These are phyloP conservation scores for Hypoxylon cercidicola DNA, from an alignment of 495 filamentous ascomycete genomes.

Conservation along the genomic window DNA sequence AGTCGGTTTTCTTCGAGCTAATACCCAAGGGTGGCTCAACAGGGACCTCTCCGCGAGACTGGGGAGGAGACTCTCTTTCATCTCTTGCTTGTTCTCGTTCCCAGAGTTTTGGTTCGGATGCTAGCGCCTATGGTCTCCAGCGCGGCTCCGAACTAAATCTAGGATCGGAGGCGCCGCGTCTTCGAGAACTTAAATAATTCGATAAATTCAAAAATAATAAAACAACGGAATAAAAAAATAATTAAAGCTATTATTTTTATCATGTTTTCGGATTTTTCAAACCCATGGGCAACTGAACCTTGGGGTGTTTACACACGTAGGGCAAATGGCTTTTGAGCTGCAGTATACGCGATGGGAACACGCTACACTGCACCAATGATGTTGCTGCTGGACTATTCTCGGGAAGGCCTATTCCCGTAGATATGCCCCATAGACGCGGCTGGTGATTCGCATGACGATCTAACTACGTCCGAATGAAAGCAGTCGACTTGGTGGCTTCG, in stretches of 20 bases:
- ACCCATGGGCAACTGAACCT: conserved; percentile 29
- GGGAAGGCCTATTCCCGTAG: no score
- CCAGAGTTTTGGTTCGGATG: conserved; percentile 31
- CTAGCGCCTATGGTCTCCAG: conserved; percentile 8
- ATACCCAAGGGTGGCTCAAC: conserved; percentile 22
- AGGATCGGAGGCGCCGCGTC: background rate
- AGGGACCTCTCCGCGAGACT: conserved; percentile 17
- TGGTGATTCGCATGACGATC: background rate
- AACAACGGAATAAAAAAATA: background rate
- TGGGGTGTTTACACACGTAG: no score
- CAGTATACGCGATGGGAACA: no score
- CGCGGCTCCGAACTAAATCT: conserved; percentile 37
- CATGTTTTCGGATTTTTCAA: background rate
- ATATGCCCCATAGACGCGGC: background rate
- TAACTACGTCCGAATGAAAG: background rate
- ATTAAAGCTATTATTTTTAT: background rate
- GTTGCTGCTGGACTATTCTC: no score
- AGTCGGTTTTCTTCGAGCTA: conserved; percentile 7
- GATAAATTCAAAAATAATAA: conserved; percentile 12
- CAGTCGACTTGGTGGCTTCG: background rate
- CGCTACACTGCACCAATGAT: no score
- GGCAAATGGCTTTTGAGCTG: no score
- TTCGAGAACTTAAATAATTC: background rate
- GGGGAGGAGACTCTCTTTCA: background rate
- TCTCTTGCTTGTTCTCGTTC: background rate